Evolutionary conservation across 768 basidiomycete species (phyloP).

Genomic region (Hygrocybe punicea): DNA sequence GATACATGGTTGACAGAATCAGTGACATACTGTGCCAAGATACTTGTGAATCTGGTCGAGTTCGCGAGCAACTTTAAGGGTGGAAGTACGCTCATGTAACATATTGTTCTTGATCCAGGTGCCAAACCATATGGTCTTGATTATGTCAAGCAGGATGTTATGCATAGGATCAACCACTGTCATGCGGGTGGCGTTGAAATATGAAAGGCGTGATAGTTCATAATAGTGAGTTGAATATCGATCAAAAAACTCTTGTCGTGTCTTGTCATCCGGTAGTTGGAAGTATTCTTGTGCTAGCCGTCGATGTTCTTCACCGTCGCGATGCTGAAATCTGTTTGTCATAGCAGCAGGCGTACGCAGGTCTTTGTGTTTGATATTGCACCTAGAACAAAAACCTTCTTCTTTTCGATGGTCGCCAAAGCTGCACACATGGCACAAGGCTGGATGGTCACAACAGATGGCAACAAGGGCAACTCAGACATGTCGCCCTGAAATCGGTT

Average conservation of each 20-base stretch:
- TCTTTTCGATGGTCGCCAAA: constrained; percentile 25
- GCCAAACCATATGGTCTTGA: constrained; percentile 24
- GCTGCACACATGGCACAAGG: constrained; percentile 27
- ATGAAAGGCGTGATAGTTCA: constrained; percentile 26
- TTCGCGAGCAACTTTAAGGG: constrained; percentile 7
- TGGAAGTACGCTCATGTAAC: constrained; percentile 8
- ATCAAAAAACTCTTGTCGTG: background rate
- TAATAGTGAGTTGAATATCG: background rate
- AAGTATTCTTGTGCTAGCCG: background rate
- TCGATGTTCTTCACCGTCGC: background rate
- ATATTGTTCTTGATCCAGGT: constrained; percentile 21
- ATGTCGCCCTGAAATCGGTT: no score
- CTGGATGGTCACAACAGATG: constrained; percentile 32
- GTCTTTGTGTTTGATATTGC: constrained; percentile 22
- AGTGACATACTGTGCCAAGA: constrained; percentile 8
- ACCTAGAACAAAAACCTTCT: constrained; percentile 25
- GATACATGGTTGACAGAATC: background rate
- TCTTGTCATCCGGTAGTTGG: background rate
- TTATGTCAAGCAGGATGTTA: constrained; percentile 28
- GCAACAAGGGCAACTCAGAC: constrained; percentile 26
- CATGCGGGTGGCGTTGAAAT: constrained; percentile 27
- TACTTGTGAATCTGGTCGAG: constrained; percentile 11
- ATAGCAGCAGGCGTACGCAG: constrained; percentile 19
- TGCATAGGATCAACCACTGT: constrained; percentile 35
- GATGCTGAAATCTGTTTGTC: background rate